phyloP scores from a whole-genome alignment of 768 basidiomycete genomes.

The Leucocoprinus leucothites region DNA sequence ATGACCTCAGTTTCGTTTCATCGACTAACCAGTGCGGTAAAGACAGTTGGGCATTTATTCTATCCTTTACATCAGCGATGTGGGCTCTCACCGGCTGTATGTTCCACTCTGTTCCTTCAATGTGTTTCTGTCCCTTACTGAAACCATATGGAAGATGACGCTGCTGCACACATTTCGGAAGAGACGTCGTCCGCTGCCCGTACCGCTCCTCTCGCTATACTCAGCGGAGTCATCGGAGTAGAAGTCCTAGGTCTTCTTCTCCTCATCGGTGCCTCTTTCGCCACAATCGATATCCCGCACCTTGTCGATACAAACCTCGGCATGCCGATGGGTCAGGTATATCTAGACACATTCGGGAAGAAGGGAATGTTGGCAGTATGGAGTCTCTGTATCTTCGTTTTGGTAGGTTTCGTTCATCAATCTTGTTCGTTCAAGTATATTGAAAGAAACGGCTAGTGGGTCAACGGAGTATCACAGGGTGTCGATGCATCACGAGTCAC shows the following conservation, averaged over 20 bases:
- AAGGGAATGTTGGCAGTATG: constrained; percentile 59
- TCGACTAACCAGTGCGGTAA: neutral
- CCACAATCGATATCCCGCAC: constrained; percentile 43
- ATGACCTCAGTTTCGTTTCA: neutral
- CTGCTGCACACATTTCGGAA: constrained; percentile 64
- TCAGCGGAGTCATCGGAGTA: constrained; percentile 50
- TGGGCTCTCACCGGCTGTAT: constrained; percentile 65
- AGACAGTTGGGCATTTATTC: constrained; percentile 63
- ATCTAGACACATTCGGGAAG: constrained; percentile 53
- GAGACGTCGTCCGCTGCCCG: constrained; percentile 54
- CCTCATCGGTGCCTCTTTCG: constrained; percentile 54
- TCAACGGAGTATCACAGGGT: constrained; percentile 62
- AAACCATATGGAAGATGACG: constrained; percentile 64
- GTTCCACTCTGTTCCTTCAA: too few species aligned
- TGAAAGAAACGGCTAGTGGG: constrained; percentile 37
- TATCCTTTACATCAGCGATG: constrained; percentile 62
- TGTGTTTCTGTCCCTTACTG: too few species aligned
- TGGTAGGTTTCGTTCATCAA: constrained; percentile 6
- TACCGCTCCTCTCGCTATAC: constrained; percentile 57
- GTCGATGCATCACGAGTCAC: constrained; percentile 65
- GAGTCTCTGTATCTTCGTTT: constrained; percentile 51
- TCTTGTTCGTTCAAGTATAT: too few species aligned
- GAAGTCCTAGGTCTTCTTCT: constrained; percentile 53
- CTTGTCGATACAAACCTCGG: constrained; percentile 44
- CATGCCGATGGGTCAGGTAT: constrained; percentile 60